A percentile compares a stretch with the other conserved stretches of the same genome.
Conservation (phyloP, 768 basidiomycete species). For the Boletus tylopilopsis region DNA sequence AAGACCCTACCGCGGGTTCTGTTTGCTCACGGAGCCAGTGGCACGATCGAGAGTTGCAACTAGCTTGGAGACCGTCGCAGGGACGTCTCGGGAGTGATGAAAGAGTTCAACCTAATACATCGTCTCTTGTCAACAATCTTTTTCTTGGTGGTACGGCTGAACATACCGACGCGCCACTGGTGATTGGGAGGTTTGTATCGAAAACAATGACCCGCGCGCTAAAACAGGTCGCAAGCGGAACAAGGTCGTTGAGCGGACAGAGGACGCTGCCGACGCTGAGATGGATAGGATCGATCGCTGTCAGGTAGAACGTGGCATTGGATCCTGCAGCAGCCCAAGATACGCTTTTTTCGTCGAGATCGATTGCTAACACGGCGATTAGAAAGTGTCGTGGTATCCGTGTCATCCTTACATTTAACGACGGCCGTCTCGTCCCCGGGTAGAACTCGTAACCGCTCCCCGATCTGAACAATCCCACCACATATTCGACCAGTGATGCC, state of each 20-base stretch:
- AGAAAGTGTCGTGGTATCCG: neutral
- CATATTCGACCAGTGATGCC: constrained; percentile 82
- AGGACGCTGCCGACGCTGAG: constrained; percentile 86
- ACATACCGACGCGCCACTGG: constrained; percentile 76
- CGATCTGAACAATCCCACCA: constrained; percentile 87
- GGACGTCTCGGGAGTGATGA: constrained; percentile 90
- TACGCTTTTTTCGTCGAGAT: constrained; percentile 70
- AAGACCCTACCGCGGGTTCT: constrained; percentile 66
- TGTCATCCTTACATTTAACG: constrained; percentile 54
- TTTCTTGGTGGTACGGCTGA: neutral
- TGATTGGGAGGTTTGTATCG: constrained; percentile 88
- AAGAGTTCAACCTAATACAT: constrained; percentile 77
- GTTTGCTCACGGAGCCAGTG: constrained; percentile 68
- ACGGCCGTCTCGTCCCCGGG: constrained; percentile 90
- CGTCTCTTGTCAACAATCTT: neutral
- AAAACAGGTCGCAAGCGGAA: constrained; percentile 76
- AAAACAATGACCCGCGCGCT: constrained; percentile 90
- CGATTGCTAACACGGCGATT: constrained; percentile 59
- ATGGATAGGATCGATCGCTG: constrained; percentile 80
- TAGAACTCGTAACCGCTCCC: constrained; percentile 79
- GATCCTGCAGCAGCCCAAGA: constrained; percentile 90
- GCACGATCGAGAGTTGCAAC: constrained; percentile 76
- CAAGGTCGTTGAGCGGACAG: constrained; percentile 66
- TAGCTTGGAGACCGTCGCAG: constrained; percentile 82
- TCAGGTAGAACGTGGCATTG: constrained; percentile 83